Conservation (phyloP, 257 asterid species). For the Solanum tarijense region DNA sequence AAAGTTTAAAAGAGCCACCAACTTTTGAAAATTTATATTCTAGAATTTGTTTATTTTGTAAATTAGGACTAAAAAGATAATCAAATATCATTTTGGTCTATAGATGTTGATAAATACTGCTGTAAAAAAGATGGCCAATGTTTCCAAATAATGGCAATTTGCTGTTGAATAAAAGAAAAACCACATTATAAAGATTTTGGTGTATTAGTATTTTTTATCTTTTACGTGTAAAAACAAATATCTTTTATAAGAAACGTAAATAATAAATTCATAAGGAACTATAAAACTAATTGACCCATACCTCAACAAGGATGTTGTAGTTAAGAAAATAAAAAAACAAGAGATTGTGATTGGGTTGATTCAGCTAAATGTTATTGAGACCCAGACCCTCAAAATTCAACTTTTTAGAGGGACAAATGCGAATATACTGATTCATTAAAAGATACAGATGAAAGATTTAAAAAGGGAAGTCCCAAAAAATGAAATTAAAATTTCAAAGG, state of each 20-base stretch:
- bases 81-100: neutral
- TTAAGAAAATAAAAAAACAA: neutral
- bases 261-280: neutral
- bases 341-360: neutral
- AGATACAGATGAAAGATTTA: neutral
- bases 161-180: neutral
- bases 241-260: neutral
- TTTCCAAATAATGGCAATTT: neutral
- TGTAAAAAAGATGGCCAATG: neutral
- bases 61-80: too few relatives aligned
- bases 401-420: slow-evolving; percentile 7
- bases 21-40: too few relatives aligned
- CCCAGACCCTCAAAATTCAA: slow-evolving; percentile 21
- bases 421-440: slow-evolving; percentile 5
- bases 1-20: too few relatives aligned
- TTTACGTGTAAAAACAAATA: neutral
- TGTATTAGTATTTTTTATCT: neutral
- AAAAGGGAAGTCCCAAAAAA: neutral
- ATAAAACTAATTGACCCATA: neutral
- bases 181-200: neutral
- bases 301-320: neutral
- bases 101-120: neutral
- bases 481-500: neutral
- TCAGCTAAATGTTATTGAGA: slow-evolving; percentile 12
- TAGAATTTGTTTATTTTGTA: too few relatives aligned